Evolutionary conservation across 1,284 basidiomycete genomes (phyloP).

Genomic region (Moesziomyces sp.): DNA sequence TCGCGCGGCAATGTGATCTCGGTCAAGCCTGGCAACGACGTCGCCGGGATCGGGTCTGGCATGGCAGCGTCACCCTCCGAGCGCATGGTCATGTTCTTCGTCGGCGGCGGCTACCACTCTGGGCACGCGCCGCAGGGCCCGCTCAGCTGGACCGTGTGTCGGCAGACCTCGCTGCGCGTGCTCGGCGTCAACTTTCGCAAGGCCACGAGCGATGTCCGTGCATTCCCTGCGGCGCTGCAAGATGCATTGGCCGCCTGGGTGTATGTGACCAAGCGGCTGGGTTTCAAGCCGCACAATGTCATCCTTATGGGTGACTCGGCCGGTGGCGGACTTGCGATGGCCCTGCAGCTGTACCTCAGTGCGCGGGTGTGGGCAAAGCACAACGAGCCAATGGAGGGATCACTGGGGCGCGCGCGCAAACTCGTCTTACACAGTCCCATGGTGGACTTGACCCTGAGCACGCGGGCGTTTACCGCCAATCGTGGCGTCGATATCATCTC

Average conservation of each 20-base stretch:
- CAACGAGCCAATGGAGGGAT: not conserved
- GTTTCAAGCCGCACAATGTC: slow-evolving; percentile 26
- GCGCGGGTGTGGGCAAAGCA: slow-evolving; percentile 8
- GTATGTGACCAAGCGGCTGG: slow-evolving; percentile 30
- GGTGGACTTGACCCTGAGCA: slow-evolving; percentile 23
- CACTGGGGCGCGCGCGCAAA: slow-evolving; percentile 17
- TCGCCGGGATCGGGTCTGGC: slow-evolving; percentile 22
- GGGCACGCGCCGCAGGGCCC: slow-evolving; percentile 24
- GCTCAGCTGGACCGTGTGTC: slow-evolving; percentile 26
- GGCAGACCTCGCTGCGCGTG: slow-evolving; percentile 32
- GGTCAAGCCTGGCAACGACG: slow-evolving; percentile 31
- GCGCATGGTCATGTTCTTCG: slow-evolving; percentile 36
- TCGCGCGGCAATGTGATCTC: slow-evolving; percentile 15
- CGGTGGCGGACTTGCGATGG: slow-evolving; percentile 18
- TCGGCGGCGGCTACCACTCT: slow-evolving; percentile 37
- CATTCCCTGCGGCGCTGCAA: slow-evolving; percentile 30
- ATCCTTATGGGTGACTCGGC: slow-evolving; percentile 37
- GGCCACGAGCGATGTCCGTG: slow-evolving; percentile 10
- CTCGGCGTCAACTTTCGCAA: slow-evolving; percentile 38
- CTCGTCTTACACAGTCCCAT: slow-evolving; percentile 32
- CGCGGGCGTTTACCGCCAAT: slow-evolving; percentile 8
- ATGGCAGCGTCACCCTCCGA: slow-evolving; percentile 12
- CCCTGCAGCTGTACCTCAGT: slow-evolving; percentile 27
- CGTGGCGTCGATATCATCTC: slow-evolving; percentile 23
- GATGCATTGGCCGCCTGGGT: slow-evolving; percentile 38